Base-by-base conservation (phyloP, 2,329 filamentous ascomycete species). In the Fusarium sp. region DNA sequence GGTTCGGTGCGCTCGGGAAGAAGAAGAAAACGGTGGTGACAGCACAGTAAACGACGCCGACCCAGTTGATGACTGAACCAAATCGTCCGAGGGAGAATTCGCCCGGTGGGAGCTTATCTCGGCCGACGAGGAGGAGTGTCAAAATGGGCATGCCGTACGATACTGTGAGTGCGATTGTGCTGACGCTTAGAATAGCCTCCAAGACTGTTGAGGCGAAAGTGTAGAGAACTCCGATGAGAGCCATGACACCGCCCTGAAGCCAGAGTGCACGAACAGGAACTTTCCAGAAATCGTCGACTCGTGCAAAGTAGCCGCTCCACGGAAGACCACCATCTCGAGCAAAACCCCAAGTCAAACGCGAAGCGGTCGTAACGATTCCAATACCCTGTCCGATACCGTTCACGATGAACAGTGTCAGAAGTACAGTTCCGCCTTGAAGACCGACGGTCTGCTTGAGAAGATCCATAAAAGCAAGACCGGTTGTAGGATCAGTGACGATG, bases 1-100 rank as follows among this genome's bases (percentile, higher is more conserved):
- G 86, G 63, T 83, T 83, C 0, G 86, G 87, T 1, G 62, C 65
- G 1, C 78, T 77, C 0, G 86, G 86, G 71, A 88, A 88, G 75
- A 88, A 86, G 82, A 88, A 88, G 77, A 88, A 88, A 31, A 88
- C 81, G 0, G 85, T 86, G 3, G 86, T 88, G 58, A 88, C 76
- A 55, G 77, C 77, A 73, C 86, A 88, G 77, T 88, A 88, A 15
- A 87, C 71, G 36, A 88, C 78, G 6, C 85, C 86, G 38, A 87
- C 71, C 81, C 83, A 85, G 75, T 87, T 87, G 61, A 83, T 66
- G n/a, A 80, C 56, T 0, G 81, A 70, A 1, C 86, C 86, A n/a
- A 81, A 80, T 31, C 79, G 79, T 25, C 86, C 87, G 1, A 88
- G 81, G 1, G 74, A 70, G 74, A 88, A 87, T 31, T 82, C 77